Evolutionary conservation across 2,329 filamentous ascomycete genomes (phyloP).

Genomic region (Ceratocystis destructans): DNA sequence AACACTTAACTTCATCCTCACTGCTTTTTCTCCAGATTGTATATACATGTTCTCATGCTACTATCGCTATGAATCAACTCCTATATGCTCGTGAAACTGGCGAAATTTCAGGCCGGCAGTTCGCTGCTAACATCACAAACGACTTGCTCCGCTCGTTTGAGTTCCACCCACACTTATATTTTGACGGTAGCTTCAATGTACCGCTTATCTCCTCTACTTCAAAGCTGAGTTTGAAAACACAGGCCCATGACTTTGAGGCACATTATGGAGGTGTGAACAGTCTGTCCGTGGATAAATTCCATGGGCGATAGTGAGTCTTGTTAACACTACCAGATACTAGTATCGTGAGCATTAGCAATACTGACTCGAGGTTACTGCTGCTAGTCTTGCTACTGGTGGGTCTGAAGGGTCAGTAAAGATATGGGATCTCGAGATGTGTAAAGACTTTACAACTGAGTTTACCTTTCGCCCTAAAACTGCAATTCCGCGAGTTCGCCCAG

Average conservation of each 20-base stretch:
- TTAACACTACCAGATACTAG: neutral
- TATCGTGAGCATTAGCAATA: neutral
- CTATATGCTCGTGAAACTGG: constrained; percentile 65
- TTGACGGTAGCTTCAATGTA: constrained; percentile 39
- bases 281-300: constrained; percentile 67
- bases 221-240: neutral
- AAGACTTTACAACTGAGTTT: constrained; percentile 32
- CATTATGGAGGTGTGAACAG: constrained; percentile 69
- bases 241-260: constrained; percentile 30
- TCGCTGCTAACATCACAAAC: constrained; percentile 52
- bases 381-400: constrained; percentile 68
- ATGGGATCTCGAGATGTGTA: constrained; percentile 65
- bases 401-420: constrained; percentile 72
- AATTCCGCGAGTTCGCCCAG: constrained; percentile 32
- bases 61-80: constrained; percentile 50
- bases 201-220: neutral
- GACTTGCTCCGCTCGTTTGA: constrained; percentile 56
- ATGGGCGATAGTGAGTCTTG: constrained; percentile 52
- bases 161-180: constrained; percentile 51
- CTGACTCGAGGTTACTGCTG: constrained; percentile 7
- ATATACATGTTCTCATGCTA: neutral
- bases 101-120: constrained; percentile 46
- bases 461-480: constrained; percentile 42
- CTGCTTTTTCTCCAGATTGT: neutral
- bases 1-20: neutral